Base-by-base conservation (phyloP, 192 early-diverging fungal species). In the Coemansia sp. region DNA sequence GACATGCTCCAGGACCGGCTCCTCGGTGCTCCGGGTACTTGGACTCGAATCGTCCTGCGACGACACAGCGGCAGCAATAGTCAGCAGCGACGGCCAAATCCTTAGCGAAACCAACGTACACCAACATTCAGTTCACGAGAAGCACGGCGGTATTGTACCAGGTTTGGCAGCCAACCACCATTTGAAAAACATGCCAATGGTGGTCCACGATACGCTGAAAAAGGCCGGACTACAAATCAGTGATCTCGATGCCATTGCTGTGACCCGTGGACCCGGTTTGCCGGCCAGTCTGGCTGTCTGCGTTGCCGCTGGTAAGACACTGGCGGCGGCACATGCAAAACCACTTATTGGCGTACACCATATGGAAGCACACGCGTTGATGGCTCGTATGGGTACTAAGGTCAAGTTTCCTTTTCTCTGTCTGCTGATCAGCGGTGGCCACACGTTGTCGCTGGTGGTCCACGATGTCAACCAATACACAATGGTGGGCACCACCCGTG, bases 341-440 rank as follows among this genome's bases (percentile, higher is more conserved):
- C 90, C 91, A 14, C 75, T 93, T 28, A 69, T 93, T 34, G 91
- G 91, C 29, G 89, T 91, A 45, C 91, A 93, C 69, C 91, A 93
- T 65, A 93, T 91, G 91, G 91, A 93, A 71, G 91, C 90, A 3
- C 91, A 93, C 57, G 90, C 91, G 7, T 71, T 92, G 45, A 91
- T 90, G 54, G 89, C 89, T 38, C 88, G 91, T 2, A 82, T 93
- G 45, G 62, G 68, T n/a, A 54, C 45, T 38, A 59, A 56, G 17
- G 73, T 84, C 32, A 57, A 2, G 0, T 93, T 93, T 57, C 91
- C 91, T 0, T 92, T 87, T 52, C 62, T 91, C 59, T 87, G 87
- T 16, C 74, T 92, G 59, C 85, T 93, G 11, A 86, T 90, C 31
- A 90, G 89, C 52, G 91, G 91, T 62, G 91, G 91, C 2, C 91